A percentile compares a stretch with the other conserved stretches of the same genome.
Evolutionary conservation across 1,284 basidiomycete genomes (phyloP).

Genomic region (Rhodotorula sp.): DNA sequence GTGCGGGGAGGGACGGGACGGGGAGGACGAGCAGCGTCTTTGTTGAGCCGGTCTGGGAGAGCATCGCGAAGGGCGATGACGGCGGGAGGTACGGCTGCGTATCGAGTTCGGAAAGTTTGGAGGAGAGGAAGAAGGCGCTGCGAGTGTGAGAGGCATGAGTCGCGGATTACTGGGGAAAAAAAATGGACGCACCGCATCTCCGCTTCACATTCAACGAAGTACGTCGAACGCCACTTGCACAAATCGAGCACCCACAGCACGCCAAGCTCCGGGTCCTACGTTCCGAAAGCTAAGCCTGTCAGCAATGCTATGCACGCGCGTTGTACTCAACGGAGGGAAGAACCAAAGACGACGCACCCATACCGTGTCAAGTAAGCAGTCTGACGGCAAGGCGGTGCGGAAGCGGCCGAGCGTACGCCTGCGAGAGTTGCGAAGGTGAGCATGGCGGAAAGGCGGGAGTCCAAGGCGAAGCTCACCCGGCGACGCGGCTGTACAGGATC

Average conservation of each 20-base stretch:
- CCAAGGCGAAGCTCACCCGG: constrained; percentile 14
- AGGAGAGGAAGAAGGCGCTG: constrained; percentile 38
- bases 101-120: constrained; percentile 36
- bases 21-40: constrained; percentile 28
- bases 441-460: no score
- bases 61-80: background rate
- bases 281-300: no score
- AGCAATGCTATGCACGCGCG: no score
- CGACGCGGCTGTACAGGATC: constrained; percentile 32
- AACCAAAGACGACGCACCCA: constrained; percentile 27
- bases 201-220: constrained; percentile 24
- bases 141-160: no score
- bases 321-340: no score
- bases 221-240: constrained; percentile 31
- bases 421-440: background rate
- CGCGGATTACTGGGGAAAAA: background rate
- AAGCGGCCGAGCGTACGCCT: constrained; percentile 36
- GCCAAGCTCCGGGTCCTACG: constrained; percentile 11
- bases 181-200: constrained; percentile 18
- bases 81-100: constrained; percentile 19
- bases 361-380: constrained; percentile 41
- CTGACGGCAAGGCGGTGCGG: constrained; percentile 31
- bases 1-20: constrained; percentile 7
- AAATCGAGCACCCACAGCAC: constrained; percentile 40
- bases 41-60: background rate